phyloP scores from a whole-genome alignment of 2,329 filamentous ascomycete genomes.

The Chalaropsis thielavioides region DNA sequence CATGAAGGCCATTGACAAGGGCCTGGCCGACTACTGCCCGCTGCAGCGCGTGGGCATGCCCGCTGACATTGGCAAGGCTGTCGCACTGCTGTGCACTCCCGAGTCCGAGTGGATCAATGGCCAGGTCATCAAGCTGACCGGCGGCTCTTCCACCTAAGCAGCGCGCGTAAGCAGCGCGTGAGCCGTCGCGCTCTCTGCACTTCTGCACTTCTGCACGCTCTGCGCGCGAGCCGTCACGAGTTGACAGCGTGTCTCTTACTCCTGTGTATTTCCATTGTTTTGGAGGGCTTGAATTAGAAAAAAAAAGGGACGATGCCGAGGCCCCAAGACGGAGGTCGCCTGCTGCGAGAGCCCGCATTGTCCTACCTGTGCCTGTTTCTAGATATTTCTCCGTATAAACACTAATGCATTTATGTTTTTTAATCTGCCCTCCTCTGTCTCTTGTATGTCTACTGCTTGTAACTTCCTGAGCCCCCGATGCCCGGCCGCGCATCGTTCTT shows the following conservation, averaged over 20 bases:
- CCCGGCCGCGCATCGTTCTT: neutral
- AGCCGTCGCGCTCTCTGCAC: neutral
- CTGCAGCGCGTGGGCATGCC: conserved; percentile 44
- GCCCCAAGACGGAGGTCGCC: neutral
- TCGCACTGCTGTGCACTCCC: conserved; percentile 39
- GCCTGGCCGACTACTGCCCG: conserved; percentile 43
- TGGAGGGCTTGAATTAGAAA: neutral
- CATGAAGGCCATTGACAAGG: conserved; percentile 38
- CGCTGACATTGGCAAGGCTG: conserved; percentile 43
- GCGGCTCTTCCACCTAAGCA: conserved; percentile 24
- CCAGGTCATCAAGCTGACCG: conserved; percentile 29
- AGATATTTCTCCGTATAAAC: conserved; percentile 1
- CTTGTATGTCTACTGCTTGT: too few species aligned
- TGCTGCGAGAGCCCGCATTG: neutral
- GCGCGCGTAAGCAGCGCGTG: neutral
- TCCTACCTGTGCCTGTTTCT: neutral
- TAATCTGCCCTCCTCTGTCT: neutral
- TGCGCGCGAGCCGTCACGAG: neutral
- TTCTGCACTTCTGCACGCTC: too few species aligned
- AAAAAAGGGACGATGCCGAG: neutral
- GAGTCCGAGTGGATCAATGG: conserved; percentile 52
- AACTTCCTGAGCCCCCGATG: too few species aligned
- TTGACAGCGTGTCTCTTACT: neutral
- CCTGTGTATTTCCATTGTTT: neutral
- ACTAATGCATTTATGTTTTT: neutral